A percentile compares a stretch with the other conserved stretches of the same genome.
These are phyloP conservation scores for Cadophora sp. DNA, from an alignment of 2,329 filamentous ascomycete genomes.

Conservation along the genomic window DNA sequence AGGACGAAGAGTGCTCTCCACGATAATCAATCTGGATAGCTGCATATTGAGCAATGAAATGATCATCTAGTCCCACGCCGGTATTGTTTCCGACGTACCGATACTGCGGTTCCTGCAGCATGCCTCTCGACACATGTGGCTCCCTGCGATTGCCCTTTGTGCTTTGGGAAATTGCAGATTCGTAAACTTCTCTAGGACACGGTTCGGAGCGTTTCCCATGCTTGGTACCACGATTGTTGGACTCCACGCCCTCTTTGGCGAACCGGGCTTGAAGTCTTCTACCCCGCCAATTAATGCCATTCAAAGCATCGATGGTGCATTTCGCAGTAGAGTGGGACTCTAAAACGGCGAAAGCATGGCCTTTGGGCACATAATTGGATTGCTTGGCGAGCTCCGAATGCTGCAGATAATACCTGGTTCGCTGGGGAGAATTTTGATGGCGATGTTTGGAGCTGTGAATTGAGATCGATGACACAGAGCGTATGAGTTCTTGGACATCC, in stretches of 20 bases:
- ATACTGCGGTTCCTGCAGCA: not conserved
- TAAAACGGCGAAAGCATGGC: conserved; percentile 36
- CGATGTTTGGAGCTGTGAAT: conserved; percentile 12
- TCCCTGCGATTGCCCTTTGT: not conserved
- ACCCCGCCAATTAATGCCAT: conserved; percentile 21
- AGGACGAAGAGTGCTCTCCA: not conserved
- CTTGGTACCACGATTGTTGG: not conserved
- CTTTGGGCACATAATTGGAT: conserved; percentile 25
- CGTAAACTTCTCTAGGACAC: not conserved
- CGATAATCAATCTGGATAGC: conserved; percentile 6
- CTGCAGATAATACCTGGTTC: conserved; percentile 16
- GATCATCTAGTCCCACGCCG: not conserved
- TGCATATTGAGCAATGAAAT: not conserved
- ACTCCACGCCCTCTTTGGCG: conserved; percentile 31
- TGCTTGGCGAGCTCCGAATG: conserved; percentile 28
- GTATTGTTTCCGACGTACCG: not conserved
- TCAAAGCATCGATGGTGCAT: conserved; percentile 15
- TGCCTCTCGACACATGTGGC: not conserved
- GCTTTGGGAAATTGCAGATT: not conserved
- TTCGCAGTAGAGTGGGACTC: conserved; percentile 26
- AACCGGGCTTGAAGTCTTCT: conserved; percentile 21
- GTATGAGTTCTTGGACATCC: conserved; percentile 27
- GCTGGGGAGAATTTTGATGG: not conserved
- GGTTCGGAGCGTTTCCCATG: not conserved
- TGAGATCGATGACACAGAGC: not conserved